Evolutionary conservation across 2,329 filamentous ascomycete species (phyloP).

Genomic region (Balansia obtecta): DNA sequence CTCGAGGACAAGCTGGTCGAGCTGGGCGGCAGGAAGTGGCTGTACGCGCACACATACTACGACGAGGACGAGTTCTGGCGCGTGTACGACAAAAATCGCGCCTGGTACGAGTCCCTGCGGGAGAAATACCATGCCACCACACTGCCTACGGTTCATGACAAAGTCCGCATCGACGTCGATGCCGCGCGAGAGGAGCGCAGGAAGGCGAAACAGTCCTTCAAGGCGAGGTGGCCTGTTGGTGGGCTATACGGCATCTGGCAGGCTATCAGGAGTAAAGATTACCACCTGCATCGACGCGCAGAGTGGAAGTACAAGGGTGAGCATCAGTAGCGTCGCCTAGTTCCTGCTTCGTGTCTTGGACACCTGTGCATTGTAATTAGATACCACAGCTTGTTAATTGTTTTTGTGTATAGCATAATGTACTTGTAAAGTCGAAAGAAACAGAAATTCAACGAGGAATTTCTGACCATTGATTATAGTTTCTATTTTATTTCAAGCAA

Average conservation of each 20-base stretch:
- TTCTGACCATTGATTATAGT: neutral
- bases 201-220: slow-evolving; percentile 29
- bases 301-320: slow-evolving; percentile 38
- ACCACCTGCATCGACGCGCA: slow-evolving; percentile 38
- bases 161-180: slow-evolving; percentile 46
- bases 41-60: slow-evolving; percentile 81
- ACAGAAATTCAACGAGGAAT: neutral
- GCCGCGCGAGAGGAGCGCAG: slow-evolving; percentile 26
- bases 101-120: slow-evolving; percentile 50
- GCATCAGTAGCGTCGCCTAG: neutral
- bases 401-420: no score
- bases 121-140: slow-evolving; percentile 48
- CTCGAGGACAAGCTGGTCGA: slow-evolving; percentile 57
- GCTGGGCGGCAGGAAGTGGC: slow-evolving; percentile 71
- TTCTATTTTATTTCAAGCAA: neutral
- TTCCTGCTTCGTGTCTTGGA: neutral
- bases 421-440: neutral
- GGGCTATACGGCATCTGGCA: slow-evolving; percentile 48
- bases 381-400: slow-evolving; percentile 6
- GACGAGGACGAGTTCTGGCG: slow-evolving; percentile 58
- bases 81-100: slow-evolving; percentile 39
- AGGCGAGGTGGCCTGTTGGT: slow-evolving; percentile 40
- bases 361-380: neutral
- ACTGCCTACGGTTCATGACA: slow-evolving; percentile 58
- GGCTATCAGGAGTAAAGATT: slow-evolving; percentile 45